Evolutionary conservation across 78 protist species (phyloP), one percentile per base, ranked within the genome.

Genomic region (Isochrysis galbana): DNA sequence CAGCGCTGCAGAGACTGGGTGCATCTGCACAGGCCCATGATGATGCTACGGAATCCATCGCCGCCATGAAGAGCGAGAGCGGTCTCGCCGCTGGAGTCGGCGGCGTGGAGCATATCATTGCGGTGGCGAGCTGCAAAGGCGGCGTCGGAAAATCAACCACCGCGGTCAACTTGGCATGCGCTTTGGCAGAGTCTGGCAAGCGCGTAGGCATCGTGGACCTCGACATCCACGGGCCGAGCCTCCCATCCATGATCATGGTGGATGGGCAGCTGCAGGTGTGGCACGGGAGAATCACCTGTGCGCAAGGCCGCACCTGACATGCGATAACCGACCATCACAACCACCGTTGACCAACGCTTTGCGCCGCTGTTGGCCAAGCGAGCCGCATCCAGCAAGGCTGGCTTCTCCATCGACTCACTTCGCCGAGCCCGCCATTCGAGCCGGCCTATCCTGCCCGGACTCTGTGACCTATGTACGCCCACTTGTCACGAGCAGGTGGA

Each of bases 151-250:
- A 91, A 48, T 82, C 90, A 25, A 91, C 93, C 42, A 51, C 55
- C 32, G 88, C 93, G n/a, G 90, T 91, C 47, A 91, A 91, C 90
- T 80, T 91, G 36, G 93, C 93, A 5, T 91, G 4, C 25, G 74
- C 93, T 32, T 80, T 91, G 34, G 55, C 78, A 21, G 44, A 5
- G 45, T 21, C 10, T 2, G 87, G 92, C 22, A 21, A 0, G 84
- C 42, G 87, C 36, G 93, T 91, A 14, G 93, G 93, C 45, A 0
- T 91, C 44, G 67, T 82, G 25, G 93, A 91, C 87, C 26, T 39
- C 45, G 93, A 98, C 94, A 77, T 98, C 22, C 96, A 95, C 89
- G 99, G 99, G 0, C 99, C 99, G 7, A 89, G 96, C 19, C 34
- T 98, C 0, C 99, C 98, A 2, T 41, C 91, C 1, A 94, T 98